Evolutionary conservation across 257 asterid genomes (phyloP).

Genomic region (Solanum pennellii): DNA sequence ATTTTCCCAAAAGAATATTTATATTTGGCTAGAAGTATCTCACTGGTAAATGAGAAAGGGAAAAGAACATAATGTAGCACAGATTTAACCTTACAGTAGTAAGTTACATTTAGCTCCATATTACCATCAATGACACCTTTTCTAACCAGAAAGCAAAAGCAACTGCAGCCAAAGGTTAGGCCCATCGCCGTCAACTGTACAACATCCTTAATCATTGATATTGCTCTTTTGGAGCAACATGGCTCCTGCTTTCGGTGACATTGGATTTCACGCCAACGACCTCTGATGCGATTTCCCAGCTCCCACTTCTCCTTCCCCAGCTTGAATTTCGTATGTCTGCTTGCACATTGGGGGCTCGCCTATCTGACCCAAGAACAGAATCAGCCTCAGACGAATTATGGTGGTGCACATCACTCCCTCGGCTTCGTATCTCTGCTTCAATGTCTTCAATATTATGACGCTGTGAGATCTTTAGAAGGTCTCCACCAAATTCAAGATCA

Average conservation of each 20-base stretch:
- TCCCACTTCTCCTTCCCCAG: slow-evolving; percentile 57
- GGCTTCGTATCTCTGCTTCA: slow-evolving; percentile 80
- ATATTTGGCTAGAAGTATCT: not conserved
- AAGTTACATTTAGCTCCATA: not conserved
- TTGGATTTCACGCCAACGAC: slow-evolving; percentile 19
- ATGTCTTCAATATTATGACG: slow-evolving; percentile 90
- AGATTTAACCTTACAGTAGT: slow-evolving; percentile 2
- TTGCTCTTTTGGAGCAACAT: slow-evolving; percentile 27
- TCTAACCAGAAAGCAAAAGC: slow-evolving; percentile 12
- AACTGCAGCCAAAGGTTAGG: slow-evolving; percentile 1
- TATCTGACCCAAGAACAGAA: slow-evolving; percentile 59
- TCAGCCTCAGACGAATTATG: slow-evolving; percentile 63
- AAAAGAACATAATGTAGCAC: not conserved
- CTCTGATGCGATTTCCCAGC: slow-evolving; percentile 52
- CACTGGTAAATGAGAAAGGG: not conserved
- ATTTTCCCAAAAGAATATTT: slow-evolving; percentile 1
- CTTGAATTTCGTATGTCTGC: slow-evolving; percentile 41
- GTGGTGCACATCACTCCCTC: slow-evolving; percentile 74
- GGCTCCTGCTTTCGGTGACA: slow-evolving; percentile 11
- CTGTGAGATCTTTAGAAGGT: slow-evolving; percentile 85
- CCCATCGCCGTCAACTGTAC: slow-evolving; percentile 11
- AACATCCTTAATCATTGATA: slow-evolving; percentile 25
- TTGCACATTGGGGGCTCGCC: slow-evolving; percentile 40
- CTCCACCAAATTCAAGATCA: slow-evolving; percentile 84
- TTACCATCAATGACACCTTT: not conserved